These are phyloP conservation scores for Candida hungchunana DNA, from an alignment of 805 yeast species.

Conservation along the genomic window DNA sequence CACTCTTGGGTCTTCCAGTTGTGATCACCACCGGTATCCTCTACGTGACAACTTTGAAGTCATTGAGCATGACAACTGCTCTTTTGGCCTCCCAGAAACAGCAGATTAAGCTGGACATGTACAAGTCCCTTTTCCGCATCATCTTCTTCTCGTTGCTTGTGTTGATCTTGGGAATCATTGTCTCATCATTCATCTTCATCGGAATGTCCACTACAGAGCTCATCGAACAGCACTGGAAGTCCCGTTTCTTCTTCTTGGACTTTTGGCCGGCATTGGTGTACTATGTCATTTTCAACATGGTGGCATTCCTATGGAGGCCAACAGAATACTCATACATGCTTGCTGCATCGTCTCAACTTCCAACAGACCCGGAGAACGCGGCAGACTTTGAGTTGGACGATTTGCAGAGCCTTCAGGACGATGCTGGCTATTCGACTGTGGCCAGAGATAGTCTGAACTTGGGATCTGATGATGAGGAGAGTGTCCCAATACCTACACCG, in stretches of 20 bases:
- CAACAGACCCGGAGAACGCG: slow-evolving; percentile 69
- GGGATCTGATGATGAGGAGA: slow-evolving; percentile 24
- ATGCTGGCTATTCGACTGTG: too few species aligned
- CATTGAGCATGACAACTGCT: slow-evolving; percentile 71
- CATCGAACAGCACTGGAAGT: slow-evolving; percentile 87
- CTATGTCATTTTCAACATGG: slow-evolving; percentile 73
- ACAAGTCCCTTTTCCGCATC: slow-evolving; percentile 70
- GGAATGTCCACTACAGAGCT: slow-evolving; percentile 72
- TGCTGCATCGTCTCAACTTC: slow-evolving; percentile 90
- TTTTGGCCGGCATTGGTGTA: slow-evolving; percentile 95
- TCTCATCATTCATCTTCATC: slow-evolving; percentile 65
- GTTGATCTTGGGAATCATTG: slow-evolving; percentile 63
- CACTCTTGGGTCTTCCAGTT: slow-evolving; percentile 57
- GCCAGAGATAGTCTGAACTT: slow-evolving; percentile 27
- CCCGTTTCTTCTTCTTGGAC: slow-evolving; percentile 80
- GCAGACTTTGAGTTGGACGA: slow-evolving; percentile 65
- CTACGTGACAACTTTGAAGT: slow-evolving; percentile 68
- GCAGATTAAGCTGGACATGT: slow-evolving; percentile 84
- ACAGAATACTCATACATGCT: slow-evolving; percentile 91
- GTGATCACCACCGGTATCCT: slow-evolving; percentile 64
- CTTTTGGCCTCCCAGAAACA: slow-evolving; percentile 82
- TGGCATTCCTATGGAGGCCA: slow-evolving; percentile 96
- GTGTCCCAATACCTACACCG: too few species aligned
- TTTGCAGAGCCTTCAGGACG: slow-evolving; percentile 40
- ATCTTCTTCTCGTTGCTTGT: slow-evolving; percentile 69